Conservation (phyloP, 2,329 filamentous ascomycete genomes). For the Penicillium sp. region DNA sequence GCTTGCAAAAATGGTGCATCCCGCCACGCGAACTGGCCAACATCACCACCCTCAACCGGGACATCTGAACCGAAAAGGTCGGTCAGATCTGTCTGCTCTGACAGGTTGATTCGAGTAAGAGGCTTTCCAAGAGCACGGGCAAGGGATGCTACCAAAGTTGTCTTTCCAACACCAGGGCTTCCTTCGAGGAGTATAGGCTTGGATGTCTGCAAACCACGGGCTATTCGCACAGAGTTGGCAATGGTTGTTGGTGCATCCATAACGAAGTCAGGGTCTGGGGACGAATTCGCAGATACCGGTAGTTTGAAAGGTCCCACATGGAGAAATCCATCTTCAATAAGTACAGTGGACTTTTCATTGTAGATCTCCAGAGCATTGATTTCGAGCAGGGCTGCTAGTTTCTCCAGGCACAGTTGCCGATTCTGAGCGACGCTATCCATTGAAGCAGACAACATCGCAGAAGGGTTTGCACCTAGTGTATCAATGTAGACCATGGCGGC, state of each 20-base stretch:
- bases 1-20: conserved; percentile 93
- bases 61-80: conserved; percentile 97
- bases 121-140: conserved; percentile 74
- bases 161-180: conserved; percentile 97
- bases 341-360: conserved; percentile 57
- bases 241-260: conserved; percentile 87
- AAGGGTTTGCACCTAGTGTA: conserved; percentile 89
- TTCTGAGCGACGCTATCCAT: conserved; percentile 67
- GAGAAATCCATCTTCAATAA: conserved; percentile 52
- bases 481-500: conserved; percentile 95
- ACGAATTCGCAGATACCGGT: conserved; percentile 47
- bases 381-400: conserved; percentile 64
- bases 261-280: conserved; percentile 62
- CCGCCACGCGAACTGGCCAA: conserved; percentile 89
- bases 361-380: conserved; percentile 65
- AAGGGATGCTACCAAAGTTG: conserved; percentile 81
- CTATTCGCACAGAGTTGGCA: conserved; percentile 83
- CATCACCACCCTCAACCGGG: conserved; percentile 84
- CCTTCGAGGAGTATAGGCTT: conserved; percentile 95
- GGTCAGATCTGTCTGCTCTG: conserved; percentile 96
- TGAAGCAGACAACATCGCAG: conserved; percentile 73
- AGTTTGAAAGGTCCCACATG: conserved; percentile 73
- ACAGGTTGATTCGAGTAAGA: conserved; percentile 91
- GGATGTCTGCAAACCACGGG: conserved; percentile 79
- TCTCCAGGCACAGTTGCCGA: conserved; percentile 66